Base-by-base conservation (phyloP, 1,284 basidiomycete species). In the Sphagnurus paluster region DNA sequence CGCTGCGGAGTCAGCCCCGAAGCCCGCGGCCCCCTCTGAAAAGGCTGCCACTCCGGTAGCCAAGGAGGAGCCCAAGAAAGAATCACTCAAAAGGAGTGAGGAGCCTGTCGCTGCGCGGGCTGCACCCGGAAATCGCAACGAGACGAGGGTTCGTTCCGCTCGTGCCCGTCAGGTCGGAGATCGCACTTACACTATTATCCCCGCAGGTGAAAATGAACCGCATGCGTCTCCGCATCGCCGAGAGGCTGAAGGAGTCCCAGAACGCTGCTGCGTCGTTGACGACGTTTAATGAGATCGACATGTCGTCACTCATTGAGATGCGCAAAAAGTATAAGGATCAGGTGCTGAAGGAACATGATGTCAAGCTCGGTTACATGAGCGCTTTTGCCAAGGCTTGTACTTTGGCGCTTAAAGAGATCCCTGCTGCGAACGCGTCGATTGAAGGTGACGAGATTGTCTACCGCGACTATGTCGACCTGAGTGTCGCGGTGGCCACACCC, bases 201-300 rank as follows among this genome's bases (percentile, higher is more conserved):
- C 10, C 29, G 30, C 58, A 90, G 87, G 87, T 97, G 62, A 97
- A 97, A 77, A 97, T 98, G 93, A 93, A 82, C 68, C 87, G 93
- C 46, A 99, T 99, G 97, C 91, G 96, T 52, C 77, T 90, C 58
- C 90, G 96, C 54, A 99, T 99, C 62, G 91, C 96, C 39, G 93
- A 97, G 72, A 91, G 96, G 49, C 82, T 99, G 65, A 99, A 99
- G 77, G 90, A 98, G 67, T 97, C 95, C 33, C 96, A 99, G 71
- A 98, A 98, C 69, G 84, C 93, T 10, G 97, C 96, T 8, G 96
- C 96, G 37, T 94, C 93, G 48, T 73, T 99, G 55, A 99, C 97
- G 42, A 99, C 96, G 35, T 99, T 99, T 81, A 98, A 99, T 75
- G 96, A 99, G 74, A 93, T 99, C 65, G 96, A 99, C 76, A 99